Base-by-base conservation (phyloP, 1,284 basidiomycete genomes). In the Mrakiaceae sp. region DNA sequence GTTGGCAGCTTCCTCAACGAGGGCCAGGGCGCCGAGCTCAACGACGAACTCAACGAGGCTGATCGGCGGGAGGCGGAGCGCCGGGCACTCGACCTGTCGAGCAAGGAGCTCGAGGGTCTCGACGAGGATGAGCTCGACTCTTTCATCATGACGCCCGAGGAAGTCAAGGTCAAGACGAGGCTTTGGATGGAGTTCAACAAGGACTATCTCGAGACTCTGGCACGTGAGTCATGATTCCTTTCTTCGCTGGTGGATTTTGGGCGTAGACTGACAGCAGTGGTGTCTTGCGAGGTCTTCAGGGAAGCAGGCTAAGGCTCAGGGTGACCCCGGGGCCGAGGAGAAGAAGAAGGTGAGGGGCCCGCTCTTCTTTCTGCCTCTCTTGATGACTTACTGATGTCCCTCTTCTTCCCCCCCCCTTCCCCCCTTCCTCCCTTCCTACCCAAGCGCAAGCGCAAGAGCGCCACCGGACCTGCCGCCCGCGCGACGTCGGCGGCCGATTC, bases 111-210 rank as follows among this genome's bases (percentile, higher is more conserved):
- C 54, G 74, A 81, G 27, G 90, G 87, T 50, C 78, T 98, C 42
- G 89, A 98, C 76, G 96, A 98, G 71, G 90, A 87, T 6, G 96
- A 99, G 75, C 80, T 98, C 56, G 90, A 98, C 73, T 79, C 78
- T 42, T 92, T 90, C 78, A 74, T 96, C 66, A 77, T 97, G 58
- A 86, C 82, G 10, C 86, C 89, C 57, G 88, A 90, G 42, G 95
- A 98, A 75, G 87, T 90, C 5, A 84, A 82, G 73, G 83, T 92
- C 72, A 96, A 94, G 74, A 92, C 95, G 72, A 85, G 93, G 42
- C 85, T 98, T 16, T 98, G 96, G 96, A 89, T 98, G 67, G 92
- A 95, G 76, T 81, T 93, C 74, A 98, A 98, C 77, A 84, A 84
- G 69, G 92, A 96, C 63, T 98, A 96, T 78, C 78, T 98, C 60